Base-by-base conservation (phyloP, 441 rosid species). In the Pelargonium citronellum region DNA sequence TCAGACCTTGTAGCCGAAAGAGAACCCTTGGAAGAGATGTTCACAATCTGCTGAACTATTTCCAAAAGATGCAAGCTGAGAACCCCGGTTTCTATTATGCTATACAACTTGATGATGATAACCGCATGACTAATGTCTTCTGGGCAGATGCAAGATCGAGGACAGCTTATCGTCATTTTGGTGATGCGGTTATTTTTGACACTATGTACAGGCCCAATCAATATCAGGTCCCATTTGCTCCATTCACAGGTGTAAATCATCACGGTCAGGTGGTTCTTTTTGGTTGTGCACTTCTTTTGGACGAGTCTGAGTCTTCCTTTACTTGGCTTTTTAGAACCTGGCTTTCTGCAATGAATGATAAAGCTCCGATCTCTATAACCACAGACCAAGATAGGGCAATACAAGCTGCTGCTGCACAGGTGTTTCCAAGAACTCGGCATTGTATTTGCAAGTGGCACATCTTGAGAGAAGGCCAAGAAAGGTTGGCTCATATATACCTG, bases 111-210 rank as follows among this genome's bases (percentile, higher is more conserved):
- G 89, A 86, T 75, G 89, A 84, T 67, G 86, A 84, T 60, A 80
- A 85, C 55, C 76, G 77, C 69, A 83, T 85, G 88, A 81, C 84
- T 22, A 88, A 85, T 84, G 89, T 85, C 69, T 87, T 88, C 43
- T 88, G 93, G 93, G 85, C 91, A 39, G 89, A 86, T 84, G 91
- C 91, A 60, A 84, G 89, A 73, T 87, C 93, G 67, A 85, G 93
- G 79, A 73, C 74, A 58, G 87, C 88, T 7, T 88, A 85, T 74
- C 66, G 69, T 51, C 78, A 84, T 75, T 87, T 88, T 71, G 91
- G 91, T 2, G 93, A 88, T 78, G 82, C 89, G 30, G 88, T 88
- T 67, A 75, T 70, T 60, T 87, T 86, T 73, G 91, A 88, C 71
- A 87, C 93, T 4, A 83, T 80, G 79, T 87, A 84, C 67, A 80